phyloP scores from a whole-genome alignment of 2,329 filamentous ascomycete genomes.

The Paraphoma chrysanthemicola region DNA sequence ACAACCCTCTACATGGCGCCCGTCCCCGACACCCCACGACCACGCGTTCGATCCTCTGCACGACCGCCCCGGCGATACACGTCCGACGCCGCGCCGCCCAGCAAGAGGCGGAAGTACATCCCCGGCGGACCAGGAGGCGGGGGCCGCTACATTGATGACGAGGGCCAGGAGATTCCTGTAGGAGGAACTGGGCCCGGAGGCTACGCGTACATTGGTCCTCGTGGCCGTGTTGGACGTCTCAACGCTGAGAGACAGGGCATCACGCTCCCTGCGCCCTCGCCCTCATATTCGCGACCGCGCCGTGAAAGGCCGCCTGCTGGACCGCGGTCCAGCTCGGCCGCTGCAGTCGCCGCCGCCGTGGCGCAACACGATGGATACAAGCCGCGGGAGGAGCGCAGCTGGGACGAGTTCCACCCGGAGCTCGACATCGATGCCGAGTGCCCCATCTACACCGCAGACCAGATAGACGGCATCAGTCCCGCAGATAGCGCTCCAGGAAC shows the following conservation, averaged over 20 bases:
- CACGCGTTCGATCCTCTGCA: conserved; percentile 44
- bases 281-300: conserved; percentile 51
- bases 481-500: conserved; percentile 57
- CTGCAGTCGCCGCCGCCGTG: conserved; percentile 84
- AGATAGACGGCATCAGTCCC: conserved; percentile 75
- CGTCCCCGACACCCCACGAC: conserved; percentile 43
- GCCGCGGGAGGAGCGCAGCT: conserved; percentile 92
- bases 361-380: conserved; percentile 97
- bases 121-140: conserved; percentile 87
- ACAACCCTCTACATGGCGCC: conserved; percentile 41
- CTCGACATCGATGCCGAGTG: conserved; percentile 86
- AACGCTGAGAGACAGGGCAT: conserved; percentile 51
- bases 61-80: conserved; percentile 42
- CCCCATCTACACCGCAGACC: conserved; percentile 79
- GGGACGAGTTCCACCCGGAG: conserved; percentile 97
- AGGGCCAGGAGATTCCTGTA: conserved; percentile 67
- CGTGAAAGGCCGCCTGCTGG: conserved; percentile 53
- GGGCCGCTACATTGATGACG: conserved; percentile 80
- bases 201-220: conserved; percentile 60
- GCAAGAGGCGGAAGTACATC: conserved; percentile 68
- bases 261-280: conserved; percentile 54
- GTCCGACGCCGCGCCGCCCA: conserved; percentile 51
- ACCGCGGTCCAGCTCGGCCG: conserved; percentile 83
- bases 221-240: conserved; percentile 61
- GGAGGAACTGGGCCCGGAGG: conserved; percentile 57